Conservation (phyloP, 163 green algal species). For the Scenedesmus sp. region DNA sequence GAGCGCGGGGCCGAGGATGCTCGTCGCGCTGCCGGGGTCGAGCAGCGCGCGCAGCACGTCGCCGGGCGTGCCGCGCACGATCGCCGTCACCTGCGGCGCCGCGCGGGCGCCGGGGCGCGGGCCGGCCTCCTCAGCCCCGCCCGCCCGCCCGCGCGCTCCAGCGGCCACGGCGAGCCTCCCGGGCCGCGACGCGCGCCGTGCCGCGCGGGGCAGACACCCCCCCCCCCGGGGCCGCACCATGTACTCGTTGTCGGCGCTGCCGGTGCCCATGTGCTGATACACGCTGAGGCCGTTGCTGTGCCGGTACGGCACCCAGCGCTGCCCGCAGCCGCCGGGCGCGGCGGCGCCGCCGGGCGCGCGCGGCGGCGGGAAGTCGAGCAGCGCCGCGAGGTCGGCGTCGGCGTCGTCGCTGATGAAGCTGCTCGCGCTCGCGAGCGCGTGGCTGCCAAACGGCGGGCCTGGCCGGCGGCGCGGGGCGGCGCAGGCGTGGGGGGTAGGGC, state of each 20-base stretch:
- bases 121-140: too few relatives aligned
- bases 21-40: slow-evolving; percentile 31
- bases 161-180: neutral
- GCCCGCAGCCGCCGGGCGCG: neutral
- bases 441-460: too few relatives aligned
- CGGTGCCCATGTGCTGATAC: slow-evolving; percentile 24
- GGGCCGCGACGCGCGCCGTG: too few relatives aligned
- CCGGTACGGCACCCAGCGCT: slow-evolving; percentile 38
- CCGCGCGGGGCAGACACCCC: neutral
- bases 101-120: too few relatives aligned
- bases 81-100: slow-evolving; percentile 36
- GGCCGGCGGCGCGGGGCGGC: too few relatives aligned
- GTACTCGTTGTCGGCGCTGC: slow-evolving; percentile 52
- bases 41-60: slow-evolving; percentile 42
- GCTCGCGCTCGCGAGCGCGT: too few relatives aligned
- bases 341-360: neutral
- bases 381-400: neutral
- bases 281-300: slow-evolving; percentile 44
- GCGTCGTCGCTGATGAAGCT: neutral
- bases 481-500: too few relatives aligned
- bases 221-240: slow-evolving; percentile 50
- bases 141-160: neutral
- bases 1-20: slow-evolving; percentile 38
- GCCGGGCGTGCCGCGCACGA: slow-evolving; percentile 11
- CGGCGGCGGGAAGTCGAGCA: neutral